Base-by-base conservation (phyloP, 2,329 filamentous ascomycete species). In the Xylariomycetidae sp. region DNA sequence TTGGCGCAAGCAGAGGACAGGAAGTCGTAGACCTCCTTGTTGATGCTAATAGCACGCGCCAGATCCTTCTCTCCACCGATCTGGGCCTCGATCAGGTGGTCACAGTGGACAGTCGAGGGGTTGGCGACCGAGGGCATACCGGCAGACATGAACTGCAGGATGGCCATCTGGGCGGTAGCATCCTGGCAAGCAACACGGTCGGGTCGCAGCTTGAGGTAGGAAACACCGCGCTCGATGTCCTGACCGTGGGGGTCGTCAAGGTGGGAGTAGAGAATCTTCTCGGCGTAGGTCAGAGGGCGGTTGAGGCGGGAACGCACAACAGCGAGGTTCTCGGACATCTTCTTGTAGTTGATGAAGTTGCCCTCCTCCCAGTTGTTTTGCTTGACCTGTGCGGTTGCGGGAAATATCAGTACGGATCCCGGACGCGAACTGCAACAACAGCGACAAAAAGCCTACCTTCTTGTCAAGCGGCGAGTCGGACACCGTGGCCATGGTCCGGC, bases 1-100 rank as follows among this genome's bases (percentile, higher is more conserved):
- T 96, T 98, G 59, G 89, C 89, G 64, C 90, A 96, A 48, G 90
- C 85, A 44, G 82, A 81, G 42, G 88, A 78, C 59, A 98, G 71
- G 76, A 98, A 98, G 68, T 96, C 85, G 70, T 96, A 98, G 52
- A 98, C 92, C 68, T 96, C 90, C 76, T 93, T 94, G 82, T 96
- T 96, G 71, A 95, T 95, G 52, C 80, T 76, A 57, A 90, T 73
- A 54, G 92, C 92, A 57, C 90, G 80, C 42, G 78, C 83, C 64
- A 96, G 72, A 84, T 98, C 92, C 79, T 95, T 92, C 46, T 74
- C 79, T 53, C 89, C 89, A 60, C 92, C 92, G 55, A 90, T 61
- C 69, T 96, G 90, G 42, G 90, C 92, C 75, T 96, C 90, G 65
- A 98, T 98, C 75, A 98, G 79, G 70, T 98, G 92, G 67, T 98